Base-by-base conservation (phyloP, 2,329 filamentous ascomycete genomes). In the Monilinia laxa region DNA sequence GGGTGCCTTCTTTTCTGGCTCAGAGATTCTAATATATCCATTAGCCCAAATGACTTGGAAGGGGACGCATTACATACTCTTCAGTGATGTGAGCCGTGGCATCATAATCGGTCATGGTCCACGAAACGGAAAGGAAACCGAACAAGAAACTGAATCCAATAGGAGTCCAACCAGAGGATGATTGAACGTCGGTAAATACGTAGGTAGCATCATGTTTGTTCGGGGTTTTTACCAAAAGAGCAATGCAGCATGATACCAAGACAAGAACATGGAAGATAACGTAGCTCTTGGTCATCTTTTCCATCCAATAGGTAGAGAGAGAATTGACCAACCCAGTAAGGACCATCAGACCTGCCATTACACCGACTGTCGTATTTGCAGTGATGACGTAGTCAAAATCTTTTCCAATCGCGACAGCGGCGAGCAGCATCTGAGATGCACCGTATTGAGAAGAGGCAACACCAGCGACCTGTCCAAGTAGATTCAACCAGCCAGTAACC, bases 91-190 rank as follows among this genome's bases (percentile, higher is more conserved):
- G 76, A 16, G 77, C 76, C n/a, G 77, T 78, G 12, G 79, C 79
- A 72, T 81, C 82, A 72, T 83, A 84, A 71, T 83, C 81, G 4
- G 83, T 86, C 84, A 87, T 86, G 64, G 83, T 86, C 84, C 84
- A 87, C 25, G 81, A 81, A 49, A 85, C 84, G 2, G 82, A 84
- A 35, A 87, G 76, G 73, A 85, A 86, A n/a, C 84, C 84, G 68
- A 87, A 86, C n/a, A 86, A 73, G 73, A 84, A 86, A 3, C 82
- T 83, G 74, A 83, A 86, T 28, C 84, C 84, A 2, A 79, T 75
- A 0, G 84, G 84, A 0, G 72, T 78, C 84, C 84, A 87, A 47
- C 84, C 84, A 0, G 81, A 84, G 31, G 75, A 75, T 2, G 82
- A 78, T 55, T 82, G 78, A 62, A 85, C 79, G 62, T 85, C 72